Evolutionary conservation across 768 basidiomycete species (phyloP).

Genomic region (Lactarius indigo): DNA sequence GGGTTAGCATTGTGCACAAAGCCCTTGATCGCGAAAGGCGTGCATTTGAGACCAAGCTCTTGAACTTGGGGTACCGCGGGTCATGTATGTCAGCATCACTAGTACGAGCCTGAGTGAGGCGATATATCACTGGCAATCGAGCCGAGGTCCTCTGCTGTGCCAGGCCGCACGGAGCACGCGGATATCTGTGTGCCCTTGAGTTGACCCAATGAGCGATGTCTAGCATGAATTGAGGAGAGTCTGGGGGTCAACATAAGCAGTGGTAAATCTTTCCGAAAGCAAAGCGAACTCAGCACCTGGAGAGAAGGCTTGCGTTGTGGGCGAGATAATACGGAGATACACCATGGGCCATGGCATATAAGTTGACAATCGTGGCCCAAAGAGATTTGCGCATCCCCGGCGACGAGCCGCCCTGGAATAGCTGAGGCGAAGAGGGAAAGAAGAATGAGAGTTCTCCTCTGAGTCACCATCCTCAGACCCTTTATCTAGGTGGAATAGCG

Average conservation of each 20-base stretch:
- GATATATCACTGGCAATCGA: neutral
- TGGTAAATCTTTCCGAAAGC: neutral
- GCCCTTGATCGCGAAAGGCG: constrained; percentile 1
- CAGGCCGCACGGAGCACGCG: constrained; percentile 4
- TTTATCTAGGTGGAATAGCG: too few relatives aligned
- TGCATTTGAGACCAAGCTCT: neutral
- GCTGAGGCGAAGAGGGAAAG: neutral
- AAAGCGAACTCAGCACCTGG: neutral
- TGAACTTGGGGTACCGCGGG: neutral
- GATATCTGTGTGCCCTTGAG: constrained; percentile 1
- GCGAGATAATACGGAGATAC: neutral
- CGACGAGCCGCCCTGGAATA: neutral
- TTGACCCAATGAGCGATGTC: constrained; percentile 10
- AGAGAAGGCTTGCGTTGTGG: neutral
- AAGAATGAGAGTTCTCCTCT: neutral
- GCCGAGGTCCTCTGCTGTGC: neutral
- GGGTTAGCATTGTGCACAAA: neutral
- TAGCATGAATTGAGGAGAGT: neutral
- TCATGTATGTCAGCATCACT: neutral
- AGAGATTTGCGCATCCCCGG: neutral
- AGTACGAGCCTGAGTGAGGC: neutral
- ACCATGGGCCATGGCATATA: neutral
- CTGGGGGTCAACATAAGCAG: neutral
- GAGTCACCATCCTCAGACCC: neutral
- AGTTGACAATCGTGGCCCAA: neutral